A percentile compares a stretch with the other conserved stretches of the same genome.
These are phyloP conservation scores for Naganishia vishniacii DNA, from an alignment of 768 basidiomycete species.

Conservation along the genomic window DNA sequence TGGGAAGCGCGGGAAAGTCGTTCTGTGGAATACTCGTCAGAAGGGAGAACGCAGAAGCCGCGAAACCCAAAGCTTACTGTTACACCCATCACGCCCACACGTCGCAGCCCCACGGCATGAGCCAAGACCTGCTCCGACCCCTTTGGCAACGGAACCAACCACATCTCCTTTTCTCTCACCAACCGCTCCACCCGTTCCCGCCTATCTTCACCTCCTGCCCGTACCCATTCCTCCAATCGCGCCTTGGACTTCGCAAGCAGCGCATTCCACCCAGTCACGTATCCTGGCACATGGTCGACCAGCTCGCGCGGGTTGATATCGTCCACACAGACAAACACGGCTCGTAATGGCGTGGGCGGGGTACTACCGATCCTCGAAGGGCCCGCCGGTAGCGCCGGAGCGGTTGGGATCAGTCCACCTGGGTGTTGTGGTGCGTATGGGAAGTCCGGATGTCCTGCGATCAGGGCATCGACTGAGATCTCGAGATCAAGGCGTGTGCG, in stretches of 20 bases:
- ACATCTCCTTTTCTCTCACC: conserved; percentile 32
- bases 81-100: conserved; percentile 41
- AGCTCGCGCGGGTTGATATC: conserved; percentile 41
- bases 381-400: conserved; percentile 22
- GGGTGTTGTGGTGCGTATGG: conserved; percentile 25
- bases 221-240: conserved; percentile 5
- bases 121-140: conserved; percentile 43
- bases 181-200: conserved; percentile 16
- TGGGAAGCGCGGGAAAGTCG: conserved; percentile 37
- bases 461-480: conserved; percentile 27
- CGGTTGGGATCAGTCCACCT: conserved; percentile 2
- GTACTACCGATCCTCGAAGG: neutral
- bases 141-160: conserved; percentile 39
- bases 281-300: conserved; percentile 41
- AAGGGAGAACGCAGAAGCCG: neutral
- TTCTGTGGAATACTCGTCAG: conserved; percentile 32
- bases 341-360: conserved; percentile 28
- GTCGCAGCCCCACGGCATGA: conserved; percentile 37
- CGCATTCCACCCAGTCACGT: conserved; percentile 45
- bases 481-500: conserved; percentile 35
- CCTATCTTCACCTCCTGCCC: conserved; percentile 1
- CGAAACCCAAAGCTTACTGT: conserved; percentile 35
- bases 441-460: conserved; percentile 15
- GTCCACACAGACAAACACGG: conserved; percentile 39
- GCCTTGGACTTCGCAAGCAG: conserved; percentile 29